These are phyloP conservation scores for Fusarium pseudocircinatum DNA, from an alignment of 2,329 filamentous ascomycete genomes.

Conservation along the genomic window DNA sequence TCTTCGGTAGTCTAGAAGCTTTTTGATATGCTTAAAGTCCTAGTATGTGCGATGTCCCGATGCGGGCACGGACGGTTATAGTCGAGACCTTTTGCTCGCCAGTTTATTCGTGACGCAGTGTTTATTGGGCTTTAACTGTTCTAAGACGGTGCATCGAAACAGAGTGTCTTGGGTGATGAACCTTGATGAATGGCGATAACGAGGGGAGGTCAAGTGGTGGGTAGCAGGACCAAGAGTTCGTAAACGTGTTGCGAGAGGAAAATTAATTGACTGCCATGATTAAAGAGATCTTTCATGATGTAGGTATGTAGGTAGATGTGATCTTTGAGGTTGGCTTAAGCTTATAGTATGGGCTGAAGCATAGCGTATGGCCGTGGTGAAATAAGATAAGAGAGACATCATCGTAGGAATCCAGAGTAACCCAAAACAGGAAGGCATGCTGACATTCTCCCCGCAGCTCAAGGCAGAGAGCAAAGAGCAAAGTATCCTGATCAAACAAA, in stretches of 20 bases:
- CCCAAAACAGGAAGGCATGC: not conserved
- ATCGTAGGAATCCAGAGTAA: not conserved
- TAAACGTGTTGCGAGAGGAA: too few species aligned
- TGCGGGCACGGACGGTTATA: not conserved
- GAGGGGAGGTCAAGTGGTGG: not conserved
- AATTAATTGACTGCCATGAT: not conserved
- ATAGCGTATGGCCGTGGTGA: not conserved
- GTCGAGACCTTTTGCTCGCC: not conserved
- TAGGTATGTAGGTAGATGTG: not conserved
- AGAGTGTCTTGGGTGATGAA: not conserved
- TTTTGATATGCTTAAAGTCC: conserved; percentile 19
- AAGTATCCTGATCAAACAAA: not conserved
- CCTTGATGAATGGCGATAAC: not conserved
- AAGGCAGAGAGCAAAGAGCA: not conserved
- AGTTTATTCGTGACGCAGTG: not conserved
- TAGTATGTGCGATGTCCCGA: conserved; percentile 12
- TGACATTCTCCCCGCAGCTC: conserved; percentile 1
- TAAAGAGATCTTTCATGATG: rapidly evolving
- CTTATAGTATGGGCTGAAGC: not conserved
- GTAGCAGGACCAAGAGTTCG: rapidly evolving
- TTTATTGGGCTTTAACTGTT: not conserved
- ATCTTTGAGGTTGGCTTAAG: not conserved
- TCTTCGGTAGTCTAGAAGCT: conserved; percentile 10
- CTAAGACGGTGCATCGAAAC: not conserved
- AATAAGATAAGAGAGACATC: not conserved